phyloP scores from a whole-genome alignment of 148 eudicot genomes.

The Rhododendron ferrugineum region DNA sequence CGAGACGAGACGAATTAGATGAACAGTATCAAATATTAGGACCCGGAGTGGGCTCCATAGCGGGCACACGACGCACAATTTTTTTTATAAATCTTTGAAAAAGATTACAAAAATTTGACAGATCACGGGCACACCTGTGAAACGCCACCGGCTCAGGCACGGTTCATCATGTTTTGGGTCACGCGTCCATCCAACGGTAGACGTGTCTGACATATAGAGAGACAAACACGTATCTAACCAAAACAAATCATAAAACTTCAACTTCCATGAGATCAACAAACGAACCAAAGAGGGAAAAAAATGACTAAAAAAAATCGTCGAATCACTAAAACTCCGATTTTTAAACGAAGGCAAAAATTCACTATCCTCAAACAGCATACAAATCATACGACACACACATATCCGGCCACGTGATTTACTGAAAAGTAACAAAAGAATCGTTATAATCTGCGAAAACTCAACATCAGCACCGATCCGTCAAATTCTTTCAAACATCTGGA shows the following conservation, averaged over 20 bases:
- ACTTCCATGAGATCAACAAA: neutral
- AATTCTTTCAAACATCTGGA: neutral
- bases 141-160: too few relatives aligned
- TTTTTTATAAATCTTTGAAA: too few relatives aligned
- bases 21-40: too few relatives aligned
- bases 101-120: too few relatives aligned
- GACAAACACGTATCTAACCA: neutral
- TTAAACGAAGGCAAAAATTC: neutral
- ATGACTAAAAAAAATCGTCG: neutral
- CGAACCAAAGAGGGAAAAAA: neutral
- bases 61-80: too few relatives aligned
- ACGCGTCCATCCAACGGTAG: too few relatives aligned
- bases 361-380: neutral
- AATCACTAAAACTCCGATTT: neutral
- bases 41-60: too few relatives aligned
- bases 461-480: constrained; percentile 8
- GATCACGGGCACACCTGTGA: too few relatives aligned
- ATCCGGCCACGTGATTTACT: neutral
- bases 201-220: neutral
- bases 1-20: too few relatives aligned
- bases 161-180: too few relatives aligned
- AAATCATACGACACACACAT: neutral
- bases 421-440: neutral
- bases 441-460: neutral
- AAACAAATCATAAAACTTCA: neutral